Percentiles rank a stretch among this genome's conserved stretches.
Evolutionary conservation across 257 asterid genomes (phyloP).

Genomic region (Fraxinus anomala): DNA sequence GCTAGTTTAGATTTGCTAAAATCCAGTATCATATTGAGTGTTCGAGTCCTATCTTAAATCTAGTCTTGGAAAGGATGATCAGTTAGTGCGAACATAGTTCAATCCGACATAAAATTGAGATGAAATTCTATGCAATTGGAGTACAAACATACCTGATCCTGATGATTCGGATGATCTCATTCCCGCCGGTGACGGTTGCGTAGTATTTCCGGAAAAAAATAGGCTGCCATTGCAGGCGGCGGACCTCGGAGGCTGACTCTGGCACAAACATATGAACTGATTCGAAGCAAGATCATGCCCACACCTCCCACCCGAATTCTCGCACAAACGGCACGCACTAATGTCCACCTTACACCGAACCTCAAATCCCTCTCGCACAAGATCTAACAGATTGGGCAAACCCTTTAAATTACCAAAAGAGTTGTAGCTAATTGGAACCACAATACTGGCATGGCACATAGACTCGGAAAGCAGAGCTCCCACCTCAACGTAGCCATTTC

Average conservation of each 20-base stretch:
- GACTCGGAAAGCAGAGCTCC: conserved; percentile 38
- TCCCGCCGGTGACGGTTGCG: neutral
- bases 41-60: too few species aligned
- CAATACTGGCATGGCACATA: conserved; percentile 46
- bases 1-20: too few species aligned
- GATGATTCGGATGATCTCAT: neutral
- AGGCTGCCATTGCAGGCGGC: conserved; percentile 14
- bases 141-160: neutral
- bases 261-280: conserved; percentile 50
- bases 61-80: too few species aligned
- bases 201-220: neutral
- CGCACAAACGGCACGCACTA: conserved; percentile 41
- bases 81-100: too few species aligned
- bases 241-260: conserved; percentile 25
- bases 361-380: conserved; percentile 48
- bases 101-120: too few species aligned
- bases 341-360: conserved; percentile 41
- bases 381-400: conserved; percentile 9
- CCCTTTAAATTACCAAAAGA: conserved; percentile 22
- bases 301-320: conserved; percentile 55
- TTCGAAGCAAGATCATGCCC: conserved; percentile 35
- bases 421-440: conserved; percentile 39
- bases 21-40: too few species aligned
- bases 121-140: neutral
- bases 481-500: conserved; percentile 30